These are phyloP conservation scores for Quercus glauca DNA, from an alignment of 306 rosid species.

Conservation along the genomic window DNA sequence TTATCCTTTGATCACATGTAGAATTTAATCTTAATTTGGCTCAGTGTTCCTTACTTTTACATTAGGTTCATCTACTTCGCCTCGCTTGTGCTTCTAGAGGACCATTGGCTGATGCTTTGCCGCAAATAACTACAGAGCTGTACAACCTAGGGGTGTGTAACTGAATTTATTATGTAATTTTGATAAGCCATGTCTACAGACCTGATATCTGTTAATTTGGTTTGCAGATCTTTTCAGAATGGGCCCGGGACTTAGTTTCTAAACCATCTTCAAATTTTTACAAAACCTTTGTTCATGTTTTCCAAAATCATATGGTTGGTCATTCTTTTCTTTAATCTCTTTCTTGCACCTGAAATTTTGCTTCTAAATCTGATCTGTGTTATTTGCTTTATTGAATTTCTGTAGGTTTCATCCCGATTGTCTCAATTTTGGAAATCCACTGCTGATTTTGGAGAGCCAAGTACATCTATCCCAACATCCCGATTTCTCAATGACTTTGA, in stretches of 20 bases:
- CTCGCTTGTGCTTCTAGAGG: constrained; percentile 73
- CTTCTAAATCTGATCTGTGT: constrained; percentile 1
- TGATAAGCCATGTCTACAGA: constrained; percentile 22
- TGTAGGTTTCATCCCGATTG: constrained; percentile 63
- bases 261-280: constrained; percentile 59
- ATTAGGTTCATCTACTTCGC: constrained; percentile 84
- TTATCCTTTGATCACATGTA: constrained; percentile 8
- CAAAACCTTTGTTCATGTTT: constrained; percentile 58
- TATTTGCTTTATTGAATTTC: constrained; percentile 13
- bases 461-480: constrained; percentile 59
- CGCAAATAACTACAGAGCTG: constrained; percentile 68
- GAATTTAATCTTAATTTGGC: constrained; percentile 9
- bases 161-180: constrained; percentile 11
- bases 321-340: constrained; percentile 10
- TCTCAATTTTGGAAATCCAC: constrained; percentile 75
- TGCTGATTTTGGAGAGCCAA: constrained; percentile 63
- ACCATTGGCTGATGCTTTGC: constrained; percentile 58
- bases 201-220: constrained; percentile 36
- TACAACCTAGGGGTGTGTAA: constrained; percentile 65
- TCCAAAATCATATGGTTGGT: constrained; percentile 64
- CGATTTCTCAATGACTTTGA: constrained; percentile 94
- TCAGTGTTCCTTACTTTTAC: constrained; percentile 23
- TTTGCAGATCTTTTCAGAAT: constrained; percentile 68
- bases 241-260: constrained; percentile 70
- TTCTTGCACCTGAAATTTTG: constrained; percentile 16